Evolutionary conservation across 1,284 basidiomycete species (phyloP), one percentile per base, ranked within the genome.

Genomic region (Neonothopanus nambi): DNA sequence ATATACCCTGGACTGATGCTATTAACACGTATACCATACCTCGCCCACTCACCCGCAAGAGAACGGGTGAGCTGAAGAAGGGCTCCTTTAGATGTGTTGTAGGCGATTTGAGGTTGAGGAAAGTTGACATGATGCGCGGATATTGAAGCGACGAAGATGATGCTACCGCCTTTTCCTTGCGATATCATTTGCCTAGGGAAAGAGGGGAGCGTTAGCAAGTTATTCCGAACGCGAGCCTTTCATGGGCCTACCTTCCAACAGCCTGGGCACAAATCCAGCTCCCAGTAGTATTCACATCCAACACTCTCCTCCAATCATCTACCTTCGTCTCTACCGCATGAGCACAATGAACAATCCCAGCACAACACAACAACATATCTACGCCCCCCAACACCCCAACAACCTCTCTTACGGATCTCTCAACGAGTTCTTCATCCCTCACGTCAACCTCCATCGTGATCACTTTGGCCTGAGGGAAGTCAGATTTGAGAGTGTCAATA

Each of bases 1-100:
- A 75, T 74, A 56, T 74, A 76, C n/a, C 75, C 75, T 7, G 74
- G 73, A 42, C 69, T 70, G 35, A 78, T 67, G 28, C 66, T 72
- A 51, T 76, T 77, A 33, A 75, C 74, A 3, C 71, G 67, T 36
- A 77, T 73, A 1, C 73, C 73, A 52, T 76, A 64, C 13, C 62
- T 57, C 1, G 68, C 69, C 73, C 73, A 76, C 57, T 77, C 75
- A 5, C 48, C 48, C 5, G 73, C 73, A 5, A 73, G 63, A 6
- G 65, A 69, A 43, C 56, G 61, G 13, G 62, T 64, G 42, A 73
- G 58, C 43, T 70, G 69, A 18, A 68, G 52, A 11, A 72, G 46
- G 15, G 63, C 70, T 12, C 61, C 69, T 51, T 73, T 71, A 36
- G 71, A 70, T 5, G 64, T 65, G 51, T 69, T 69, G 53, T 72